Base-by-base conservation (phyloP, 75 land plant species). In the Pinus taeda region DNA sequence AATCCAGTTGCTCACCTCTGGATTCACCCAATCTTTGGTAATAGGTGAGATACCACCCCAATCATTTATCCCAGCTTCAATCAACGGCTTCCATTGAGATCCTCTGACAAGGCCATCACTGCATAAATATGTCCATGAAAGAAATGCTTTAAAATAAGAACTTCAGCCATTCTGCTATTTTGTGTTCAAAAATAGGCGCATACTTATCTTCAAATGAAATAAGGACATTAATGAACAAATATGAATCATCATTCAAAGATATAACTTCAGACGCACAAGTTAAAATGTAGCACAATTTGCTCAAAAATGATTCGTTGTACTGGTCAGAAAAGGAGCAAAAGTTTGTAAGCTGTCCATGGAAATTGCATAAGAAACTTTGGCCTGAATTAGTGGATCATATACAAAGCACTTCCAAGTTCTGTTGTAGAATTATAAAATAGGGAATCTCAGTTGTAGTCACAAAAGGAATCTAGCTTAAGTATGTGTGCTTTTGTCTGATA, bases 1-100 rank as follows among this genome's bases (percentile, higher is more conserved):
- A 18, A 69, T 69, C 45, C 71, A 39, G 9, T 7, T 15, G 8
- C 65, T 36, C 57, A 80, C 85, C 85, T 83, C 85, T 22, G 85
- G 85, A 77, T 83, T 83, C 22, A 83, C 85, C 85, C 85, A 83
- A 72, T 83, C 85, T 57, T 76, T 83, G 60, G 83, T 83, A 18
- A 83, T 59, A 11, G 85, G 85, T 58, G 85, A 83, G 57, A 83
- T 58, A 30, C 85, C 85, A 39, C 85, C 85, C 85, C 85, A 83
- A 29, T 83, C 83, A 76, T 83, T 83, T 3, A 81, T 81, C 30
- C 85, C 85, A 60, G 83, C 83, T 29, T 81, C 45, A 36, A 83
- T 83, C 30, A 83, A 79, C 39, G 15, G 67, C 62, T 65, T 71
- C 85, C 85, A 83, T 42, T 81, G 79, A 59, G 39, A 60, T 24